These are phyloP conservation scores for Tolypocladium ophioglossoides DNA, from an alignment of 2,329 filamentous ascomycete genomes.

Conservation along the genomic window DNA sequence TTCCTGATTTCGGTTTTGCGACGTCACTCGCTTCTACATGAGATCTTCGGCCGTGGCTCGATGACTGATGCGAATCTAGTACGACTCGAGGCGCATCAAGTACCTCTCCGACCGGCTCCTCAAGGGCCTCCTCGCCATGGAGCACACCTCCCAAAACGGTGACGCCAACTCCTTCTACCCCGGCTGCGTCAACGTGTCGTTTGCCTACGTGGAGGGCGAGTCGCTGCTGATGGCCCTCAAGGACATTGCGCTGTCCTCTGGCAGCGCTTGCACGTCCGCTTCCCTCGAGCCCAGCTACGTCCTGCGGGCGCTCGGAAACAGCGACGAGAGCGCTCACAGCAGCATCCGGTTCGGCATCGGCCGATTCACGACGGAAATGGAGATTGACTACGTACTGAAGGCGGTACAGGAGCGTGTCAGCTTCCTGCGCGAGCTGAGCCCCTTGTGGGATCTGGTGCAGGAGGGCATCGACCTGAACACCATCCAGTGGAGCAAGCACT, in stretches of 20 bases:
- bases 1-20: conserved; percentile 39
- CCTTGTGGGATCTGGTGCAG: conserved; percentile 95
- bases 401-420: conserved; percentile 83
- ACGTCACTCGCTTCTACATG: conserved; percentile 4
- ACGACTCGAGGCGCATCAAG: conserved; percentile 79
- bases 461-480: conserved; percentile 92
- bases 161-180: conserved; percentile 78
- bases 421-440: conserved; percentile 89
- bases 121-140: conserved; percentile 73
- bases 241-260: conserved; percentile 93
- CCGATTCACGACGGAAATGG: conserved; percentile 85
- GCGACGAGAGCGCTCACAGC: conserved; percentile 94
- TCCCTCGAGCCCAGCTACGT: conserved; percentile 96
- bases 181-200: conserved; percentile 95
- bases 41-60: background rate
- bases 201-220: conserved; percentile 96
- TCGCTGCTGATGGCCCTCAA: conserved; percentile 97
- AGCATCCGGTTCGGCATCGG: conserved; percentile 97
- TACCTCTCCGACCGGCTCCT: conserved; percentile 73
- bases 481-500: conserved; percentile 98
- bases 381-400: conserved; percentile 96
- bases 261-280: conserved; percentile 92
- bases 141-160: conserved; percentile 88
- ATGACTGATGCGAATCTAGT: conserved; percentile 44
- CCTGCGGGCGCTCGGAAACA: conserved; percentile 84